phyloP scores from a whole-genome alignment of 1,284 basidiomycete species.

The Mycosarcoma maydis region DNA sequence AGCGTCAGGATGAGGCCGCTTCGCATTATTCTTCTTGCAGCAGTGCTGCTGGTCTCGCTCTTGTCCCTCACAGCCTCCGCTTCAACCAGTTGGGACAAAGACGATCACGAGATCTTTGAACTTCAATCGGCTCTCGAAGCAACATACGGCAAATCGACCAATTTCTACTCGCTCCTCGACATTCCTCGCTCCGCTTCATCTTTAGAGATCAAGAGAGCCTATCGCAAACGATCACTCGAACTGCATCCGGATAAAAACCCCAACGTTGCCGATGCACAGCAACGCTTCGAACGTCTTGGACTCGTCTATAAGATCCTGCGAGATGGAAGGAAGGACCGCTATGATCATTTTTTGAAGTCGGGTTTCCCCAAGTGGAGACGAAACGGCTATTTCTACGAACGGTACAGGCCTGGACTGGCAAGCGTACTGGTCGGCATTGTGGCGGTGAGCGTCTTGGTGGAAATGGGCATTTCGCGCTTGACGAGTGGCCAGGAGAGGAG shows the following conservation, averaged over 20 bases:
- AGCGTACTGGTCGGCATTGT: conserved; percentile 50
- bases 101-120: conserved; percentile 65
- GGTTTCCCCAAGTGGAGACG: conserved; percentile 65
- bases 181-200: conserved; percentile 38
- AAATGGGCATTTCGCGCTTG: conserved; percentile 34
- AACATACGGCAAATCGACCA: conserved; percentile 49
- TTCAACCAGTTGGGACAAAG: conserved; percentile 55
- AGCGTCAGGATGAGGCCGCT: conserved; percentile 19
- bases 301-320: conserved; percentile 64
- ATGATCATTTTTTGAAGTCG: conserved; percentile 62
- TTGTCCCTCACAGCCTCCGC: conserved; percentile 20
- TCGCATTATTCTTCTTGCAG: conserved; percentile 18
- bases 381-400: conserved; percentile 61
- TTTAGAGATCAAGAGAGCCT: conserved; percentile 59
- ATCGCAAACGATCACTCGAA: conserved; percentile 60
- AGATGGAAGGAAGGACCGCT: conserved; percentile 62
- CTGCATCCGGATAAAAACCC: conserved; percentile 65
- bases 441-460: conserved; percentile 36
- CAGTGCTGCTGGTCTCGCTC: conserved; percentile 17
- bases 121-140: conserved; percentile 60
- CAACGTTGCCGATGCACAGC: conserved; percentile 43
- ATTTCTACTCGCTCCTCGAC: conserved; percentile 61
- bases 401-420: conserved; percentile 58
- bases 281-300: conserved; percentile 63
- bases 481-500: conserved; percentile 49